Evolutionary conservation across 805 yeast genomes (phyloP).

Genomic region (Jamesozyma rosinii): DNA sequence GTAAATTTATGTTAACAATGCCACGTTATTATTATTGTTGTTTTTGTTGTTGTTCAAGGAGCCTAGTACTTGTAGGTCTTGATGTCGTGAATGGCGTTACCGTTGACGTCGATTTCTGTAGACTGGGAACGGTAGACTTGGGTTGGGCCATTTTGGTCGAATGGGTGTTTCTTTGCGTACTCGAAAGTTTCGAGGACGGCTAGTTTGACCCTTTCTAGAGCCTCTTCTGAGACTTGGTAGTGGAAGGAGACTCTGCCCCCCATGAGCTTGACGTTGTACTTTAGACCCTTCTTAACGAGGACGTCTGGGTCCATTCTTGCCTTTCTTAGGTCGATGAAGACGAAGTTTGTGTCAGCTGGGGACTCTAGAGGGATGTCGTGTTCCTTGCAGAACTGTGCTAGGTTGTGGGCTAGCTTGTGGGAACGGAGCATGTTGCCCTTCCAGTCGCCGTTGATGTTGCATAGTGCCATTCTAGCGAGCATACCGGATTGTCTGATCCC

Average conservation of each 20-base stretch:
- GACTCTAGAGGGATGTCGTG: slow-evolving; percentile 50
- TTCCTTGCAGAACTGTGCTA: slow-evolving; percentile 44
- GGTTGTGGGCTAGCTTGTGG: slow-evolving; percentile 42
- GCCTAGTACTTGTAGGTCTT: slow-evolving; percentile 27
- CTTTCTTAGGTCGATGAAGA: slow-evolving; percentile 53
- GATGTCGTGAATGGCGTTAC: slow-evolving; percentile 25
- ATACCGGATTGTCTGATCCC: slow-evolving; percentile 86
- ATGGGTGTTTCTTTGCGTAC: slow-evolving; percentile 46
- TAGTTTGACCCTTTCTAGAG: slow-evolving; percentile 48
- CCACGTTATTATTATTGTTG: slow-evolving; percentile 10
- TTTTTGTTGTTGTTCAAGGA: not conserved
- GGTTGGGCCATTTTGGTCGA: slow-evolving; percentile 39
- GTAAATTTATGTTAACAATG: slow-evolving; percentile 15
- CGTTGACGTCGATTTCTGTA: slow-evolving; percentile 28
- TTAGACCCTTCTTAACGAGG: slow-evolving; percentile 44
- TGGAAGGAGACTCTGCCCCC: slow-evolving; percentile 79
- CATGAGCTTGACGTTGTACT: slow-evolving; percentile 53
- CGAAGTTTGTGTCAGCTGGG: slow-evolving; percentile 82
- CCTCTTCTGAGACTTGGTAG: slow-evolving; percentile 48
- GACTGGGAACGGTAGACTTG: slow-evolving; percentile 37
- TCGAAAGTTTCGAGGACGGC: slow-evolving; percentile 50
- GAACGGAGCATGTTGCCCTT: slow-evolving; percentile 40
- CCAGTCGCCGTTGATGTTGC: slow-evolving; percentile 74
- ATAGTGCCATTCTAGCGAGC: slow-evolving; percentile 70
- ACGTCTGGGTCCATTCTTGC: slow-evolving; percentile 49